These are phyloP conservation scores for Silybum marianum DNA, from an alignment of 129 eudicot species.

Conservation along the genomic window DNA sequence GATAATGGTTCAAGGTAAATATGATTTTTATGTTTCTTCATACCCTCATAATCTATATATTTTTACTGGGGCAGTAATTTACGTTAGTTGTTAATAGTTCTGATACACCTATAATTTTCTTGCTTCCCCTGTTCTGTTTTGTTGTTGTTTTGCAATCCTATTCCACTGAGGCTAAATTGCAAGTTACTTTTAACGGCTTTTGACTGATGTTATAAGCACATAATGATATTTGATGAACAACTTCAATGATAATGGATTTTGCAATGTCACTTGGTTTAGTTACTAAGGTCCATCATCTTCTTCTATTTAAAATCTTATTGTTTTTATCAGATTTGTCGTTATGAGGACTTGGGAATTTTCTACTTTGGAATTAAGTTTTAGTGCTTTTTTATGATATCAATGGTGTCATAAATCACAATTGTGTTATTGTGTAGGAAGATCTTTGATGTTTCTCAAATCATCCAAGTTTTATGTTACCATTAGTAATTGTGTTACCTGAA, in stretches of 20 bases:
- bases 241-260: background rate
- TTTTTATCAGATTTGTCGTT: background rate
- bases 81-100: background rate
- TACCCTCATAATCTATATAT: background rate
- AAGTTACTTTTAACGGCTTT: background rate
- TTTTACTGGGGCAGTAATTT: background rate
- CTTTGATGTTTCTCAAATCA: background rate
- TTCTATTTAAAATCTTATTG: background rate
- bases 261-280: background rate
- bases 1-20: constrained; percentile 83
- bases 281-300: background rate
- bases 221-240: background rate
- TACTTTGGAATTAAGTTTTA: background rate
- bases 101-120: background rate
- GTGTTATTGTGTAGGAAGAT: background rate
- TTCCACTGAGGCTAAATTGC: background rate
- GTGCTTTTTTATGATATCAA: background rate
- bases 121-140: background rate
- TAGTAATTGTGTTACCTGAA: constrained; percentile 2
- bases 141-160: background rate
- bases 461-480: background rate
- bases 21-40: background rate
- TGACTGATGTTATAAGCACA: background rate
- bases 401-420: background rate
- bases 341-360: background rate